Evolutionary conservation across 1,139 yeast genomes (phyloP), one percentile per base, ranked within the genome.

Genomic region (Scheffersomyces lignicola): DNA sequence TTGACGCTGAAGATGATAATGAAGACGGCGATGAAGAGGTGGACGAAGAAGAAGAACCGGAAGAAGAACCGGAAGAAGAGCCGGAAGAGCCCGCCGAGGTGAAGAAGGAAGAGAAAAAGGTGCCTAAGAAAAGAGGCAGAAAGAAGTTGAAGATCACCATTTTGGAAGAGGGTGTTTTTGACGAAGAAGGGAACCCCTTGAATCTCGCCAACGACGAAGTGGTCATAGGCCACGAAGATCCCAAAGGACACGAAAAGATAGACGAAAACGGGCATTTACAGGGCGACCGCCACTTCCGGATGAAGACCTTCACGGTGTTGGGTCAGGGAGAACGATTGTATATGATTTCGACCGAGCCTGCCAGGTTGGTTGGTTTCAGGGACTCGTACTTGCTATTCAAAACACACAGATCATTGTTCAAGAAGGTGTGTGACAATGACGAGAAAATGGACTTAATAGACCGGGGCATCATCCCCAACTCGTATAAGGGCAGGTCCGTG

Each of bases 341-440:
- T 58, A 89, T 92, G 95, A 76, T 92, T 31, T 85, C 96, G 2
- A 90, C 97, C 0, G 97, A 90, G 54, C 96, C 97, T 1, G 97
- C 98, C 0, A 73, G 97, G 47, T 78, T 90, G 50, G 89, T 90
- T 47, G 97, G 97, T 3, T 89, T 89, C 62, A 74, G 97, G 49
- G 98, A 92, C 56, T 88, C 97, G 1, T 90, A 92, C 52, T 70
- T 89, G 38, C 70, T 92, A 42, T 92, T 92, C 65, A 95, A 89
- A 54, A 86, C 90, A 34, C 97, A 92, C 60, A 67, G 73, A 37
- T 63, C 73, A 32, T 68, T 92, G 36, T 83, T 76, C 66, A 88
- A 90, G 55, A 78, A 85, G 42, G 80, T 85, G 12, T 72, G 92
- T 31, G 73, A 79, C 17, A 86, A 86, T 41, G 84, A 78, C 23